Percentiles rank a stretch among this genome's conserved stretches.
phyloP scores from a whole-genome alignment of 1,139 yeast species.

The Scheffersomyces insectosa region DNA sequence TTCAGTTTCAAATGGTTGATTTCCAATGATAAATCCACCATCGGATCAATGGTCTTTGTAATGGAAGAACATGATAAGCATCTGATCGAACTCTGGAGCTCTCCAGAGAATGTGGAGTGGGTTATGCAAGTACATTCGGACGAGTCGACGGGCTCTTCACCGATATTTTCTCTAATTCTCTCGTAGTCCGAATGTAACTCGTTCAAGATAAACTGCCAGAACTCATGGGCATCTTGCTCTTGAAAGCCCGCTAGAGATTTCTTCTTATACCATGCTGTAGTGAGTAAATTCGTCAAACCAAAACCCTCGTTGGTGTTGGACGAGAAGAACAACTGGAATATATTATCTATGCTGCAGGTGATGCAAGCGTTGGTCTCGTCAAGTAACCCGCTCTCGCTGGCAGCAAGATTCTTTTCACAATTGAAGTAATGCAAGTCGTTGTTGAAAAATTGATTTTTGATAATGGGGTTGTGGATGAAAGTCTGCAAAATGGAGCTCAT shows the following conservation, averaged over 20 bases:
- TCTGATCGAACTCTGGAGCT: constrained; percentile 68
- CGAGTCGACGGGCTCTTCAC: constrained; percentile 5
- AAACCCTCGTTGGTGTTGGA: constrained; percentile 59
- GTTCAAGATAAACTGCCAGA: constrained; percentile 86
- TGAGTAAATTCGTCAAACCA: constrained; percentile 72
- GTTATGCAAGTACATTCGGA: constrained; percentile 69
- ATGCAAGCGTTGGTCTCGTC: constrained; percentile 58
- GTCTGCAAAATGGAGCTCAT: constrained; percentile 90
- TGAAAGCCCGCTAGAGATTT: constrained; percentile 88
- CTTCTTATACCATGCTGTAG: constrained; percentile 83
- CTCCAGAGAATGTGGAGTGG: constrained; percentile 78
- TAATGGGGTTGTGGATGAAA: constrained; percentile 81
- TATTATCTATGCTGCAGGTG: constrained; percentile 80
- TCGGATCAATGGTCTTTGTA: constrained; percentile 80
- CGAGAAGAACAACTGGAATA: constrained; percentile 67
- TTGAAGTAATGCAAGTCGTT: constrained; percentile 56
- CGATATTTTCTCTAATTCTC: constrained; percentile 19
- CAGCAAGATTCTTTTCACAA: constrained; percentile 26
- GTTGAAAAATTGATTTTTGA: constrained; percentile 72
- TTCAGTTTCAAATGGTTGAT: constrained; percentile 37
- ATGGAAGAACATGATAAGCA: constrained; percentile 69
- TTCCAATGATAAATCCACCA: constrained; percentile 85
- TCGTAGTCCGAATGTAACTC: constrained; percentile 68
- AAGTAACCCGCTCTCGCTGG: constrained; percentile 18
- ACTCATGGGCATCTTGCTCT: constrained; percentile 98